Evolutionary conservation across 352 stramenopile genomes (phyloP).

Genomic region (Globisporangium lucens): DNA sequence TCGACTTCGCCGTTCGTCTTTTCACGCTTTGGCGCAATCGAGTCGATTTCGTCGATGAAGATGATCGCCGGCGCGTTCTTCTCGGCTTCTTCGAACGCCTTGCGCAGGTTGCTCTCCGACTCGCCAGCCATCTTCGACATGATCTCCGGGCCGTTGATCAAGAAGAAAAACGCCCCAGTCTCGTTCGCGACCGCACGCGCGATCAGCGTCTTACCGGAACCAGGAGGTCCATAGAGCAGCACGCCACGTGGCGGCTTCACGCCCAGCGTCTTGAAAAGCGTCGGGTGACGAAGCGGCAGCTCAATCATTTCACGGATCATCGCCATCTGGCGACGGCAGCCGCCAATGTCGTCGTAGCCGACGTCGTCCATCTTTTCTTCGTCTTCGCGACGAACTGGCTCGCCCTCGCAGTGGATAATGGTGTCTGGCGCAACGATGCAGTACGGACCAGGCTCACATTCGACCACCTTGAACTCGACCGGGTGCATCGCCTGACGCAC

Average conservation of each 20-base stretch:
- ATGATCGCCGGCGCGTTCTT: constrained; percentile 99
- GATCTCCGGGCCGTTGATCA: constrained; percentile 99
- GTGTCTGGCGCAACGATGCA: constrained; percentile 99
- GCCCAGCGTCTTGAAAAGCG: constrained; percentile 98
- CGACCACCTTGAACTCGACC: constrained; percentile 99
- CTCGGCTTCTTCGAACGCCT: constrained; percentile 98
- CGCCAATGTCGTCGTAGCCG: constrained; percentile 99
- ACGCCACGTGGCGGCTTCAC: constrained; percentile 99
- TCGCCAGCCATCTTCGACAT: constrained; percentile 98
- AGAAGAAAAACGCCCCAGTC: constrained; percentile 99
- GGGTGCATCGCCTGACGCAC: constrained; percentile 99
- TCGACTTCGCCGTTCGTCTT: constrained; percentile 99
- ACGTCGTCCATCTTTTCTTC: constrained; percentile 99
- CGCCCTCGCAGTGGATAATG: constrained; percentile 99
- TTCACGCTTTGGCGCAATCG: constrained; percentile 96
- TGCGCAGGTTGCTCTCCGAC: constrained; percentile 91
- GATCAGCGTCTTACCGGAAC: constrained; percentile 99
- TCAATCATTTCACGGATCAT: constrained; percentile 99
- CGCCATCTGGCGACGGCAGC: constrained; percentile 98
- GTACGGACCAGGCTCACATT: constrained; percentile 97
- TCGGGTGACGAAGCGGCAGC: constrained; percentile 96
- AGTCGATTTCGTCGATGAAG: constrained; percentile 99
- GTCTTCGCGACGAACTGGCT: constrained; percentile 98
- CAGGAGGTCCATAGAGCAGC: constrained; percentile 98
- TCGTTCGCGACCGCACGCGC: constrained; percentile 98